Evolutionary conservation across 768 basidiomycete genomes (phyloP).

Genomic region (Calocybe indica): DNA sequence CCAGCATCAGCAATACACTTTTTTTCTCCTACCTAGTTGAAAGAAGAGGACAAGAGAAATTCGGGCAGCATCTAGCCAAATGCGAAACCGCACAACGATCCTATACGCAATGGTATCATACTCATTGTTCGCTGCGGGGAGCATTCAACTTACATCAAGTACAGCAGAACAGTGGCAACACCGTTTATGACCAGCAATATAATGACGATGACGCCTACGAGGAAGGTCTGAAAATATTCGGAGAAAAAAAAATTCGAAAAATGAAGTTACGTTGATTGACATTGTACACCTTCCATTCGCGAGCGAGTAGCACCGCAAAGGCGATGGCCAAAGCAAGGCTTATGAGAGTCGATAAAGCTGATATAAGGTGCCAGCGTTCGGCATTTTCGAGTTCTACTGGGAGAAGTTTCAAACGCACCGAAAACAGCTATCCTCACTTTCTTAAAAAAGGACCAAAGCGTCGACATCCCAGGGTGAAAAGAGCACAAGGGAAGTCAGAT

Average conservation of each 20-base stretch:
- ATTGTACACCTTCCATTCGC: slow-evolving; percentile 27
- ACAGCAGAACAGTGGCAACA: slow-evolving; percentile 25
- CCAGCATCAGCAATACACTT: too few relatives aligned
- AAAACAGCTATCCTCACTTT: slow-evolving; percentile 25
- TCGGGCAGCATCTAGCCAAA: slow-evolving; percentile 30
- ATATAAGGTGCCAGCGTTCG: background rate
- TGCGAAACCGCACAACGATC: slow-evolving; percentile 32
- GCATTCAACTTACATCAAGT: slow-evolving; percentile 25
- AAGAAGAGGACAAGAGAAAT: slow-evolving; percentile 24
- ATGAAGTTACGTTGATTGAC: slow-evolving; percentile 22
- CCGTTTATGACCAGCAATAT: slow-evolving; percentile 22
- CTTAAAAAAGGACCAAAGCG: slow-evolving; percentile 25
- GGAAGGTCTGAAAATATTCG: background rate
- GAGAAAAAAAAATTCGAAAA: background rate
- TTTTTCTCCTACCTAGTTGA: slow-evolving; percentile 19
- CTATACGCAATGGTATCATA: slow-evolving; percentile 11
- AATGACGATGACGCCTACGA: slow-evolving; percentile 27
- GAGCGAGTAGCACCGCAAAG: slow-evolving; percentile 25
- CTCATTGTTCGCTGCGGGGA: background rate
- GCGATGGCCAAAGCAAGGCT: slow-evolving; percentile 26
- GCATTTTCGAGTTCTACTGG: background rate
- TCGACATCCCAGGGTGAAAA: slow-evolving; percentile 1
- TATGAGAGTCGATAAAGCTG: slow-evolving; percentile 26
- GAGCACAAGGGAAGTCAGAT: slow-evolving; percentile 9
- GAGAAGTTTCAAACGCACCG: slow-evolving; percentile 18